Base-by-base conservation (phyloP, 805 yeast species). In the Candida maesae region DNA sequence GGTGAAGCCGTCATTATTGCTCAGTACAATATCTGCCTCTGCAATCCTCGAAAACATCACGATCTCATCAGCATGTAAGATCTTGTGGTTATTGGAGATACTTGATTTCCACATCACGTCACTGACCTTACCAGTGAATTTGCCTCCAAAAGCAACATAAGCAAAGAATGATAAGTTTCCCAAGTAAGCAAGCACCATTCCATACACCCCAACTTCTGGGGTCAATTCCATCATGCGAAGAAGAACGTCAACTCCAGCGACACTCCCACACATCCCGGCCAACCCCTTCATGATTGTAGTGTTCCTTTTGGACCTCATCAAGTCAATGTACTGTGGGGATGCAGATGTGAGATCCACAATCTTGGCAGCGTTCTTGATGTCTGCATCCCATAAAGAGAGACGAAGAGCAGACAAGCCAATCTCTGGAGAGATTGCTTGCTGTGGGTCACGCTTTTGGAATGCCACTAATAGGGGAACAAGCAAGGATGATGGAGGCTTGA, bases 1-100 rank as follows among this genome's bases (percentile, higher is more conserved):
- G 2, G 45, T 42, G 33, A 43, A 50, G 1, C 55, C 54, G 12
- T 50, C 55, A 24, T 41, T 33, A 16, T 53, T 55, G 33, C 42
- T 47, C n/a, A 53, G 25, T 10, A 24, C 28, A 13, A 43, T 36
- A 14, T 86, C 89, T 36, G 83, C 74, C 45, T 82, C 86, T 24
- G 84, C 71, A 24, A 83, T 70, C 50, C 74, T 71, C 1, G 84
- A 66, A 33, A 81, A 71, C 80, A 85, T 78, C 45, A 74, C 63
- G 70, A 84, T 68, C 56, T 84, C 86, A 50, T 81, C 85, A 16
- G 81, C 74, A 58, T 80, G 84, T 42, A 67, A 63, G 55, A 68
- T 80, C 79, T 88, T 79, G 47, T 76, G 71, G 21, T 73, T 67
- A 39, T 82, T 79, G 41, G 80, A 71, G 0, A 84, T 78, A 5